Percentiles rank a stretch among this genome's conserved stretches.
Conservation (phyloP, 2,329 filamentous ascomycete genomes). For the Davidsoniella virescens region DNA sequence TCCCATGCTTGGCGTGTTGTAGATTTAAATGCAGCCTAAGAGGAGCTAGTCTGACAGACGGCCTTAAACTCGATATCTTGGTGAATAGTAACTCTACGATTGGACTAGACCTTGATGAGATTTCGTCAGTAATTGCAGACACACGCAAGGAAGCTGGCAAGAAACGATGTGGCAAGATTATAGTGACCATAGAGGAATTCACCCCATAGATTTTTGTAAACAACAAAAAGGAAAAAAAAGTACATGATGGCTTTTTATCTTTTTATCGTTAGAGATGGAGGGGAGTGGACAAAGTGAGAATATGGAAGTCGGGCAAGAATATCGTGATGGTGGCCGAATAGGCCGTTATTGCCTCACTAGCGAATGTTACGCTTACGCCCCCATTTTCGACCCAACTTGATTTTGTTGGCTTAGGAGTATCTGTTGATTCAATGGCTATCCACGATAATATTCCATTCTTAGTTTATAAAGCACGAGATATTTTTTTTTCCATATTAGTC, state of each 20-base stretch:
- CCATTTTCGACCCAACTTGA: too few species aligned
- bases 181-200: background rate
- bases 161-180: background rate
- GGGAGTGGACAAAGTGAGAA: background rate
- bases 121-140: conserved; percentile 21
- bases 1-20: background rate
- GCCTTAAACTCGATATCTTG: background rate
- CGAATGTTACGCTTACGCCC: too few species aligned
- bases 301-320: background rate
- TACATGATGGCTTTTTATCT: too few species aligned
- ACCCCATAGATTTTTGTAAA: background rate
- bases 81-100: background rate
- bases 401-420: too few species aligned
- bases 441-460: too few species aligned
- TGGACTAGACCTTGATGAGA: conserved; percentile 20
- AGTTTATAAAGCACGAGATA: too few species aligned
- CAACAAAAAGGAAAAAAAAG: too few species aligned
- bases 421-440: too few species aligned
- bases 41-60: background rate
- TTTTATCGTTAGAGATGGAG: too few species aligned
- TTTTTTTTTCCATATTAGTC: too few species aligned
- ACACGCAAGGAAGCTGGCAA: background rate
- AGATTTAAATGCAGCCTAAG: background rate
- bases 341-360: too few species aligned
- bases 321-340: too few species aligned